phyloP scores from a whole-genome alignment of 2,329 filamentous ascomycete species.

The Cephalotrichum gorgonifer region DNA sequence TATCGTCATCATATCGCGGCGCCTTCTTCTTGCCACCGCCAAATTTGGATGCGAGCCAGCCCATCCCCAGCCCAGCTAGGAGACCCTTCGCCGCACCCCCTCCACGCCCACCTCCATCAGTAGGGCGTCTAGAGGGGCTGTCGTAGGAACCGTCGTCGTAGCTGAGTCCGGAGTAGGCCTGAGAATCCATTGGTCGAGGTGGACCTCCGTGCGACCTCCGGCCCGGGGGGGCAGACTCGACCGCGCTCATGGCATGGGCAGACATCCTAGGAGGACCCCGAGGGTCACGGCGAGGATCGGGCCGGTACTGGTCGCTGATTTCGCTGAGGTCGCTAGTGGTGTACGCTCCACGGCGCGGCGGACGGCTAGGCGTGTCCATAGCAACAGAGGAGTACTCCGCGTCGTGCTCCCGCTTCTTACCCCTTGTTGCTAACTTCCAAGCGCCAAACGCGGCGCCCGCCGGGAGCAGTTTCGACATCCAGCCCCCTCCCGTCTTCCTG shows the following conservation, averaged over 20 bases:
- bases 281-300: slow-evolving; percentile 14
- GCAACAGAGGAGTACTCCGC: slow-evolving; percentile 55
- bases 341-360: slow-evolving; percentile 22
- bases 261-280: slow-evolving; percentile 12
- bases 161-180: slow-evolving; percentile 30
- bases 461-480: slow-evolving; percentile 50
- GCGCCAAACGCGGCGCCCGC: slow-evolving; percentile 53
- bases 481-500: slow-evolving; percentile 35
- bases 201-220: slow-evolving; percentile 32
- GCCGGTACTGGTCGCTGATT: slow-evolving; percentile 22
- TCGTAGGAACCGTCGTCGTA: slow-evolving; percentile 16
- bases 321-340: slow-evolving; percentile 44
- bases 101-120: slow-evolving; percentile 22
- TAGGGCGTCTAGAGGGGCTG: slow-evolving; percentile 49
- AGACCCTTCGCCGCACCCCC: slow-evolving; percentile 46
- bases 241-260: slow-evolving; percentile 30
- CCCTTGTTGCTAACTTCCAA: slow-evolving; percentile 49
- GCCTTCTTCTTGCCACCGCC: slow-evolving; percentile 39
- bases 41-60: slow-evolving; percentile 58
- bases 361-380: slow-evolving; percentile 47
- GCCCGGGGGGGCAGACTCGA: slow-evolving; percentile 25
- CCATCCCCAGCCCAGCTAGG: slow-evolving; percentile 53
- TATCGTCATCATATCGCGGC: slow-evolving; percentile 32
- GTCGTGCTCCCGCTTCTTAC: slow-evolving; percentile 37
- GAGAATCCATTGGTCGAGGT: slow-evolving; percentile 33